Evolutionary conservation across 2,329 filamentous ascomycete genomes (phyloP).

Genomic region (Aspergillus sergii): DNA sequence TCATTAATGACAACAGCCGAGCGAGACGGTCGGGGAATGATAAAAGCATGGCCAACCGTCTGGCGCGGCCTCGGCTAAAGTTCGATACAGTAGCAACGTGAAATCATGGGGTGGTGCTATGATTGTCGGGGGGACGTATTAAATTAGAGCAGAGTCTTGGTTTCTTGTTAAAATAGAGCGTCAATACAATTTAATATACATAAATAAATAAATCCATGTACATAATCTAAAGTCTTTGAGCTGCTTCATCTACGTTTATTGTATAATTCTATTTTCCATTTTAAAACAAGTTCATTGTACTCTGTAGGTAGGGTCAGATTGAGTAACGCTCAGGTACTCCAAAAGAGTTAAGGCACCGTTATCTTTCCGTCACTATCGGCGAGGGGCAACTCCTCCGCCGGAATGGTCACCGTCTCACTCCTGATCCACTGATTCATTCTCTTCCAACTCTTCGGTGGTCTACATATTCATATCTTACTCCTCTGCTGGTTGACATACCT

Average conservation of each 20-base stretch:
- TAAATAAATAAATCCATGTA: background rate
- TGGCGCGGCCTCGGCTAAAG: constrained; percentile 36
- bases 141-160: background rate
- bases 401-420: background rate
- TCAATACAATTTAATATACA: background rate
- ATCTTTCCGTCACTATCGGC: background rate
- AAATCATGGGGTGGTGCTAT: constrained; percentile 1
- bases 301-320: background rate
- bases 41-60: constrained; percentile 9
- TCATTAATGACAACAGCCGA: background rate
- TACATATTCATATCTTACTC: background rate
- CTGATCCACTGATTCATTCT: background rate
- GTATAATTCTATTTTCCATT: background rate
- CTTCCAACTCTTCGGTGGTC: background rate
- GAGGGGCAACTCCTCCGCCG: constrained; percentile 1
- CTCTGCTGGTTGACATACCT: background rate
- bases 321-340: background rate
- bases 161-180: background rate
- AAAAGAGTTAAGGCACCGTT: background rate
- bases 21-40: constrained; percentile 19
- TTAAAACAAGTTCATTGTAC: background rate
- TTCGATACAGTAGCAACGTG: constrained; percentile 1
- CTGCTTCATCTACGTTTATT: background rate
- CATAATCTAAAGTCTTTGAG: background rate
- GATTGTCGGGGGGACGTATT: background rate